A percentile compares a stretch with the other conserved stretches of the same genome.
phyloP scores from a whole-genome alignment of 495 filamentous ascomycete species.

The Penicillium angulare region DNA sequence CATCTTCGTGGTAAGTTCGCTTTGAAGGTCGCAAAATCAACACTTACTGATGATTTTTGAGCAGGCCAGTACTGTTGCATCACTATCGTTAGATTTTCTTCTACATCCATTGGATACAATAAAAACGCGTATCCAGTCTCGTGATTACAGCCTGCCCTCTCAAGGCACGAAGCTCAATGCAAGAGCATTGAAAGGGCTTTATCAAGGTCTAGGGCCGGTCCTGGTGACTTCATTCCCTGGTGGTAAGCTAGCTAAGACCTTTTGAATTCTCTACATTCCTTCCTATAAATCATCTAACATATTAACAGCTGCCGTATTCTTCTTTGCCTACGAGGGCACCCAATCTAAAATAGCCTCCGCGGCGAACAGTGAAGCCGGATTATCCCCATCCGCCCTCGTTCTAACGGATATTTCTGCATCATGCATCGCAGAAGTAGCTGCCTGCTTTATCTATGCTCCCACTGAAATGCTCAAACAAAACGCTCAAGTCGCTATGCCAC shows the following conservation, averaged over 20 bases:
- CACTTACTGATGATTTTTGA: not conserved
- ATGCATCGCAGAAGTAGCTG: not conserved
- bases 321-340: not conserved
- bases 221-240: not conserved
- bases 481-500: not conserved
- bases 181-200: not conserved
- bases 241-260: too few relatives aligned
- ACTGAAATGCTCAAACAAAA: not conserved
- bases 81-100: not conserved
- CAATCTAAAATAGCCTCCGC: not conserved
- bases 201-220: not conserved
- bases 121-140: conserved; percentile 3
- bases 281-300: too few relatives aligned
- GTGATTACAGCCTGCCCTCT: not conserved
- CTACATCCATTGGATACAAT: conserved; percentile 2
- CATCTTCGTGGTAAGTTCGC: not conserved
- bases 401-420: not conserved
- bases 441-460: not conserved
- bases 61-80: not conserved
- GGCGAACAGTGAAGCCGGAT: not conserved
- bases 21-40: not conserved
- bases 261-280: too few relatives aligned
- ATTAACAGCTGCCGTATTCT: not conserved
- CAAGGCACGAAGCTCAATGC: not conserved
- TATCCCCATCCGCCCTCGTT: not conserved